Conservation (phyloP, 495 filamentous ascomycete species). For the Tuber aestivum region DNA sequence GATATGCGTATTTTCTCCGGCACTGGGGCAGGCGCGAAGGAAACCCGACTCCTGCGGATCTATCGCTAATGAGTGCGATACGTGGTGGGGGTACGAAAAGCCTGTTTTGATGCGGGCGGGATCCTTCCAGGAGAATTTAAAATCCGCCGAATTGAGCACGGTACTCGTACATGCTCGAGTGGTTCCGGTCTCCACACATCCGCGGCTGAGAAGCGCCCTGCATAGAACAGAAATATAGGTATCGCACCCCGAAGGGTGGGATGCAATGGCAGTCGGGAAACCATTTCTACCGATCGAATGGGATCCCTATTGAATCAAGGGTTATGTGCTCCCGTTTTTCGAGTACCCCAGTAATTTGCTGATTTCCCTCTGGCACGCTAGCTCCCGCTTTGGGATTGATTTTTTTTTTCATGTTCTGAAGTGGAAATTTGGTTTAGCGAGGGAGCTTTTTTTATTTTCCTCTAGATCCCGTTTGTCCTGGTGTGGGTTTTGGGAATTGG, state of each 20-base stretch:
- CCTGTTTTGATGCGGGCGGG: neutral
- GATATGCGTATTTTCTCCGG: neutral
- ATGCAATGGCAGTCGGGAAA: neutral
- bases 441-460: neutral
- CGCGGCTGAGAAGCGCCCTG: neutral
- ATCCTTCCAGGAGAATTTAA: neutral
- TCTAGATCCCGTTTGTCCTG: neutral
- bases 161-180: neutral
- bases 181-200: neutral
- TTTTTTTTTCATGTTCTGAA: neutral
- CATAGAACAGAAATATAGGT: neutral
- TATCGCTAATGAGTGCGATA: neutral
- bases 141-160: neutral
- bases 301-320: neutral
- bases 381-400: neutral
- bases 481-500: neutral
- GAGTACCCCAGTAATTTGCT: too few relatives aligned
- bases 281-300: neutral
- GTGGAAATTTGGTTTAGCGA: neutral
- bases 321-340: neutral
- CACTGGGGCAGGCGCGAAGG: neutral
- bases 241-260: neutral
- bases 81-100: neutral
- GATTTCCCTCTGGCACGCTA: neutral
- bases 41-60: neutral